Base-by-base conservation (phyloP, 1,139 yeast species). In the Blastobotrys indianensis region DNA sequence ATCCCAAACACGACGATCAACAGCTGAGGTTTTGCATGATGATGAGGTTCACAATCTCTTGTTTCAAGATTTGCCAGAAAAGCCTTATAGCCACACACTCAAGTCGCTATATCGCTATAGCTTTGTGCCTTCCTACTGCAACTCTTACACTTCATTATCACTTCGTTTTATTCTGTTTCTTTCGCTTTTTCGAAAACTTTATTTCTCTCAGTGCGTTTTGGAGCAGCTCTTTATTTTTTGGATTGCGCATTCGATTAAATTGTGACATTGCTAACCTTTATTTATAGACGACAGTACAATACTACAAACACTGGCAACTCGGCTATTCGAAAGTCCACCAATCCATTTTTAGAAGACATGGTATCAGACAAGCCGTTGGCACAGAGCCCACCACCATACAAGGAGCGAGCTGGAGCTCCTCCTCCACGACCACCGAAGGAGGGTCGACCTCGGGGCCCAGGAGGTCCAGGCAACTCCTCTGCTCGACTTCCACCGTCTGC, bases 341-440 rank as follows among this genome's bases (percentile, higher is more conserved):
- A 64, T 46, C 68, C 68, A 34, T 64, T 64, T 54, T 51, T 65
- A 36, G 60, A 57, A 46, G 63, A 46, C 30, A 46, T 46, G 47
- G 39, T 36, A 7, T 28, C 40, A 20, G 33, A 35, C 10, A 31
- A 46, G 33, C 41, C 44, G 7, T 34, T 43, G 37, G 37, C 25
- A 13, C 46, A 31, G 38, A 41, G 52, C 16, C 45, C 52, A 13
- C 51, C 51, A 33, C 42, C 46, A 30, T 36, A 43, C 32, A 41
- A 37, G 37, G 44, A 40, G 20, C 36, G 42, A 4, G 28, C 46
- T 7, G 31, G 31, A 8, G 32, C 17, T 6, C 11, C 37, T 12
- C 44, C 44, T 34, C 44, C 44, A 10, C 38, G 48, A 25, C 43
- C 40, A 31, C 41, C 34, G 16, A 30, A 33, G 16, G 38, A 39